Conservation (phyloP, 1,284 basidiomycete species). For the Leccinum pachyderme region DNA sequence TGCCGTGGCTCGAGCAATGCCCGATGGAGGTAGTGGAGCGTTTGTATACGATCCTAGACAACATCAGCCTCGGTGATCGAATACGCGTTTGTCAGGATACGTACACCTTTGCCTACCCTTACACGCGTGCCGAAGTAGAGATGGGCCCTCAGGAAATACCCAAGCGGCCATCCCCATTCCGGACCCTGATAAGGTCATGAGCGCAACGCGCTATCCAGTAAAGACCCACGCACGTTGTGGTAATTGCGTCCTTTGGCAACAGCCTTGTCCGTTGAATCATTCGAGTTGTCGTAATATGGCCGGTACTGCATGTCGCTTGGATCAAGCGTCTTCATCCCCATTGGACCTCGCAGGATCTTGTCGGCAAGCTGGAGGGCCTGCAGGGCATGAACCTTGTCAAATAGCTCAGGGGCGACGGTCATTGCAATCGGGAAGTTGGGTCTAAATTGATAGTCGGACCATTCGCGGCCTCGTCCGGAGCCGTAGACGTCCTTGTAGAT, state of each 20-base stretch:
- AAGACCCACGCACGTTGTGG: conserved; percentile 56
- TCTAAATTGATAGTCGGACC: conserved; percentile 95
- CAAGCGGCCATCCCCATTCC: conserved; percentile 93
- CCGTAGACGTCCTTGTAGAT: conserved; percentile 99
- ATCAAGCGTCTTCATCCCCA: conserved; percentile 95
- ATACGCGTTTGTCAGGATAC: conserved; percentile 27
- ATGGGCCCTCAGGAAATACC: conserved; percentile 94
- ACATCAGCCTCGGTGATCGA: not conserved
- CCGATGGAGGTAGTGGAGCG: conserved; percentile 77
- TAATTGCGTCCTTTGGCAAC: conserved; percentile 92
- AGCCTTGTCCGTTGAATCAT: conserved; percentile 78
- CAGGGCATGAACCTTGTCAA: conserved; percentile 79
- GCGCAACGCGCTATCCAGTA: conserved; percentile 1
- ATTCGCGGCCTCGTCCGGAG: conserved; percentile 82
- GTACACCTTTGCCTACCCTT: conserved; percentile 63
- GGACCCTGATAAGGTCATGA: conserved; percentile 52
- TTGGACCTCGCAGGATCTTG: conserved; percentile 71
- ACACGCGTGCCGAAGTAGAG: conserved; percentile 75
- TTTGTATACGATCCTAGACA: conserved; percentile 61
- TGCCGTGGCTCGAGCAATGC: conserved; percentile 67
- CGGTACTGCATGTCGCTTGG: conserved; percentile 83
- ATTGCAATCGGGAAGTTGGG: conserved; percentile 95
- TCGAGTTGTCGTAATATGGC: conserved; percentile 88
- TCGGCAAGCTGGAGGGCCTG: conserved; percentile 77
- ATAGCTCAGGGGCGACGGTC: conserved; percentile 95